phyloP scores from a whole-genome alignment of 169 alveolate species.

The Plasmodium chabaudi region DNA sequence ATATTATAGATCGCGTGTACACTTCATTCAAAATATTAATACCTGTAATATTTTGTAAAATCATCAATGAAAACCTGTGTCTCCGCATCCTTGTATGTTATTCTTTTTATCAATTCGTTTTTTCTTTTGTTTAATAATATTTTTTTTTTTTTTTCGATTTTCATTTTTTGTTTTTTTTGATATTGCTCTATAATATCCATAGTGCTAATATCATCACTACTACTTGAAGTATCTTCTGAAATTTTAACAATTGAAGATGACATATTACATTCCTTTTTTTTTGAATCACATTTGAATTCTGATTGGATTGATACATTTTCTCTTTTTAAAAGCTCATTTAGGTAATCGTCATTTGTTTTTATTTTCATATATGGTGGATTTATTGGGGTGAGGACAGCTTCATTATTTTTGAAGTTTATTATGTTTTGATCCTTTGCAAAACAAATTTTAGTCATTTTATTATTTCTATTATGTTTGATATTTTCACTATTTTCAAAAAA shows the following conservation, averaged over 20 bases:
- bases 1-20: too few species aligned
- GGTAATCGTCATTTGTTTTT: slow-evolving; percentile 52
- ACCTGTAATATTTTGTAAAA: slow-evolving; percentile 66
- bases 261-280: not conserved
- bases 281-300: slow-evolving; percentile 3
- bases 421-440: not conserved
- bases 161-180: slow-evolving; percentile 25
- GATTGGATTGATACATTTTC: slow-evolving; percentile 23
- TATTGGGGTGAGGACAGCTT: not conserved
- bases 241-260: slow-evolving; percentile 4
- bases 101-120: slow-evolving; percentile 30
- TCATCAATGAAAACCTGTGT: slow-evolving; percentile 69
- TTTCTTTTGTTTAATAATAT: slow-evolving; percentile 19
- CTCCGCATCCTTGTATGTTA: slow-evolving; percentile 25
- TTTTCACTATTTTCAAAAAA: too few species aligned
- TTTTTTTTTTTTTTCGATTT: slow-evolving; percentile 20
- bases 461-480: too few species aligned
- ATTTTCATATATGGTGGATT: slow-evolving; percentile 13
- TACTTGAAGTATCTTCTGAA: slow-evolving; percentile 12
- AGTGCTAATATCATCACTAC: slow-evolving; percentile 19
- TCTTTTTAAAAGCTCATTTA: slow-evolving; percentile 43
- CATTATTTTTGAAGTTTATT: slow-evolving; percentile 5
- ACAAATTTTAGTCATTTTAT: too few species aligned
- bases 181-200: slow-evolving; percentile 55
- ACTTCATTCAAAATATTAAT: not conserved